These are phyloP conservation scores for Madurella mycetomatis DNA, from an alignment of 2,329 filamentous ascomycete genomes.

Conservation along the genomic window DNA sequence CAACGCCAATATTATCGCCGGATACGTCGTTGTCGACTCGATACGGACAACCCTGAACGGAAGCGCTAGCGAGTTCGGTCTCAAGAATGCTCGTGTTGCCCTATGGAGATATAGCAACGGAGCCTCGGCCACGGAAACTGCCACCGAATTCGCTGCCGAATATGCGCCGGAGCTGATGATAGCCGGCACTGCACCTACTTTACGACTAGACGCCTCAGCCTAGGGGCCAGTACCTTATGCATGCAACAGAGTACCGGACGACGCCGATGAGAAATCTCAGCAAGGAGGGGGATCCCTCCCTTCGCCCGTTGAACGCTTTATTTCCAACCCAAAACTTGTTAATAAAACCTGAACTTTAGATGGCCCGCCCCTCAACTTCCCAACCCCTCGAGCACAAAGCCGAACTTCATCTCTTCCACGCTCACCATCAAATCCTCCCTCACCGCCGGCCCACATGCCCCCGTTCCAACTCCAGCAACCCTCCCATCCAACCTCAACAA, in stretches of 20 bases:
- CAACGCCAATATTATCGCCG: conserved; percentile 39
- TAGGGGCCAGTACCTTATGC: too few species aligned
- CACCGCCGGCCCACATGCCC: conserved; percentile 46
- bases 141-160: conserved; percentile 45
- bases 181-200: conserved; percentile 43
- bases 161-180: conserved; percentile 52
- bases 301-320: too few species aligned
- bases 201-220: too few species aligned
- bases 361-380: conserved; percentile 4
- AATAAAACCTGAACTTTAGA: too few species aligned
- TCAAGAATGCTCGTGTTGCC: conserved; percentile 30
- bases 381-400: conserved; percentile 36
- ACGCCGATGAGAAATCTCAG: too few species aligned
- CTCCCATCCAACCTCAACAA: conserved; percentile 41
- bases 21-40: conserved; percentile 42
- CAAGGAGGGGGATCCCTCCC: too few species aligned
- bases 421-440: conserved; percentile 42
- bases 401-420: conserved; percentile 38
- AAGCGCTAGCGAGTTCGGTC: conserved; percentile 14
- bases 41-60: conserved; percentile 38
- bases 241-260: too few species aligned
- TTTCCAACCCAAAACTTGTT: too few species aligned
- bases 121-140: conserved; percentile 47
- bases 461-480: conserved; percentile 48
- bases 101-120: conserved; percentile 56